phyloP scores from a whole-genome alignment of 2,329 filamentous ascomycete genomes.

The Stemphylium vesicarium region DNA sequence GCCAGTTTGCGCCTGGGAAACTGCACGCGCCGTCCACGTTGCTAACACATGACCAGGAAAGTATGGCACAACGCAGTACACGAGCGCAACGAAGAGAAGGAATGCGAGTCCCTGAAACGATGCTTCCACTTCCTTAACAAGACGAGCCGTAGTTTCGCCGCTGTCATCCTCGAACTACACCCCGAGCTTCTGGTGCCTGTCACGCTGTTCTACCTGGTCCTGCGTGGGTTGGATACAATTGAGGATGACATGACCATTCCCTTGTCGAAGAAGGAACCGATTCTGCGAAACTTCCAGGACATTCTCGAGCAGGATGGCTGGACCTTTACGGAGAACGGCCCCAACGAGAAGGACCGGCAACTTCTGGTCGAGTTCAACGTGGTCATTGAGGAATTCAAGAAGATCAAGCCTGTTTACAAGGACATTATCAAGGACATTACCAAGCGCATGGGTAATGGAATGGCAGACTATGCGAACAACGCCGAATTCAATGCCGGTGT shows the following conservation, averaged over 20 bases:
- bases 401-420: slow-evolving; percentile 83
- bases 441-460: slow-evolving; percentile 94
- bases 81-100: slow-evolving; percentile 76
- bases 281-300: slow-evolving; percentile 82
- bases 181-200: slow-evolving; percentile 91
- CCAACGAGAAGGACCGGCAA: slow-evolving; percentile 92
- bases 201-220: slow-evolving; percentile 87
- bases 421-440: slow-evolving; percentile 92
- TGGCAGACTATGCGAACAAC: slow-evolving; percentile 93
- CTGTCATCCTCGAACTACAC: slow-evolving; percentile 95
- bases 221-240: slow-evolving; percentile 95
- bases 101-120: slow-evolving; percentile 73
- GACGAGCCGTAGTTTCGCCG: slow-evolving; percentile 91
- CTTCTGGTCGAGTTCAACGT: slow-evolving; percentile 91
- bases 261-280: slow-evolving; percentile 79
- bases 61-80: slow-evolving; percentile 96
- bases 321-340: slow-evolving; percentile 85
- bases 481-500: slow-evolving; percentile 84
- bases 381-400: slow-evolving; percentile 84
- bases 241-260: slow-evolving; percentile 97
- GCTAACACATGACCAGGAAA: slow-evolving; percentile 68
- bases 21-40: not conserved
- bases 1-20: not conserved
- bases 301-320: slow-evolving; percentile 84
- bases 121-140: slow-evolving; percentile 86